phyloP scores from a whole-genome alignment of 1,139 yeast species.

The Magnusiomyces tetraspermus region DNA sequence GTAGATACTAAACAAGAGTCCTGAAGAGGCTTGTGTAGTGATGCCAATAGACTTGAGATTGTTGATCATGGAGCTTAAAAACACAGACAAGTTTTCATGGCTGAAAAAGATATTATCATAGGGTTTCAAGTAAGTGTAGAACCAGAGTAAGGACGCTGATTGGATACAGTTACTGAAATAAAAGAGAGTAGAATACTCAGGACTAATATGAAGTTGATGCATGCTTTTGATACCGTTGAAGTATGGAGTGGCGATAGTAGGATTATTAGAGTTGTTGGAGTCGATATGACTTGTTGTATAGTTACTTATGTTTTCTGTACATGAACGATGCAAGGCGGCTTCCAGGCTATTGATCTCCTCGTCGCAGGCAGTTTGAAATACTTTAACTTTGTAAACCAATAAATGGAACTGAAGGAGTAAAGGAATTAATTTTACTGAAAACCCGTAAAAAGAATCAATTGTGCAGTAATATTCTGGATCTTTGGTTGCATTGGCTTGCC shows the following conservation, averaged over 20 bases:
- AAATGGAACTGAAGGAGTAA: slow-evolving; percentile 12
- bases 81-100: background rate
- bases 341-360: background rate
- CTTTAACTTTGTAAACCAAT: background rate
- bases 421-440: slow-evolving; percentile 12
- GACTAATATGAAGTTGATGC: slow-evolving; percentile 9
- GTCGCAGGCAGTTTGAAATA: slow-evolving; percentile 2
- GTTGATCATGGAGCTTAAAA: slow-evolving; percentile 8
- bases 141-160: slow-evolving; percentile 13
- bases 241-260: background rate
- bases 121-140: slow-evolving; percentile 12
- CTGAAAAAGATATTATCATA: background rate
- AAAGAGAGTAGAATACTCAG: slow-evolving; percentile 9
- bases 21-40: slow-evolving; percentile 14
- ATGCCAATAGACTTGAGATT: slow-evolving; percentile 13
- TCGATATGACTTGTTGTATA: background rate
- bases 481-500: slow-evolving; percentile 9
- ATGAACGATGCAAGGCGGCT: background rate
- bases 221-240: slow-evolving; percentile 9
- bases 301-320: background rate
- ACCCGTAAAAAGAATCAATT: slow-evolving; percentile 16
- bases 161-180: slow-evolving; percentile 15
- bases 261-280: background rate
- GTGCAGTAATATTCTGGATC: slow-evolving; percentile 14
- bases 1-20: slow-evolving; percentile 14